Conservation (phyloP, 192 early-diverging fungal genomes). For the Coemansia sp. region DNA sequence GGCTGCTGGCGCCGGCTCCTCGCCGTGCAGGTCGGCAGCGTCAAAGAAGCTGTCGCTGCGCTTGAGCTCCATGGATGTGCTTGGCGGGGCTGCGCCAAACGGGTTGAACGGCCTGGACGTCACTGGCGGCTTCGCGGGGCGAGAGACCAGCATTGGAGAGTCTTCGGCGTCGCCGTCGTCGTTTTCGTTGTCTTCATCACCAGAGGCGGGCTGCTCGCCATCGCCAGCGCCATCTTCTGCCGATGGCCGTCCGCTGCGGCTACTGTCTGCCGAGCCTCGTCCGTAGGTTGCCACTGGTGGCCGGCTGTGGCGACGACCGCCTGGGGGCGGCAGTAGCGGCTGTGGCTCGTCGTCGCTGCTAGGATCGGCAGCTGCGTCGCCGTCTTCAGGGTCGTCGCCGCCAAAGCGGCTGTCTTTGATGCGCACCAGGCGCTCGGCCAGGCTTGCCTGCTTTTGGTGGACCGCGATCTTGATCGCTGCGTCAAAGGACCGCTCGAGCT, state of each 20-base stretch:
- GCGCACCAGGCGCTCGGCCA: constrained; percentile 74
- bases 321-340: background rate
- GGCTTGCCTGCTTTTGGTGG: constrained; percentile 52
- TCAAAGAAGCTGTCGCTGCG: constrained; percentile 45
- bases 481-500: constrained; percentile 63
- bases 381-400: constrained; percentile 10
- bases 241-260: background rate
- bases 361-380: background rate
- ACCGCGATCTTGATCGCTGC: constrained; percentile 80
- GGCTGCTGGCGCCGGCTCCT: constrained; percentile 4
- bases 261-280: background rate
- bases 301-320: background rate
- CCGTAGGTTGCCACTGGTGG: constrained; percentile 13
- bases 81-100: constrained; percentile 30
- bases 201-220: background rate
- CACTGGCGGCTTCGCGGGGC: constrained; percentile 20
- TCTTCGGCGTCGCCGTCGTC: background rate
- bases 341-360: background rate
- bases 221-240: background rate
- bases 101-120: constrained; percentile 44
- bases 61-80: constrained; percentile 34
- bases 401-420: constrained; percentile 34
- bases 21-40: constrained; percentile 20
- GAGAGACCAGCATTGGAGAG: constrained; percentile 9
- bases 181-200: background rate